A percentile compares a stretch with the other conserved stretches of the same genome.
These are phyloP conservation scores for Albifimbria verrucaria DNA, from an alignment of 2,329 filamentous ascomycete species.

Conservation along the genomic window DNA sequence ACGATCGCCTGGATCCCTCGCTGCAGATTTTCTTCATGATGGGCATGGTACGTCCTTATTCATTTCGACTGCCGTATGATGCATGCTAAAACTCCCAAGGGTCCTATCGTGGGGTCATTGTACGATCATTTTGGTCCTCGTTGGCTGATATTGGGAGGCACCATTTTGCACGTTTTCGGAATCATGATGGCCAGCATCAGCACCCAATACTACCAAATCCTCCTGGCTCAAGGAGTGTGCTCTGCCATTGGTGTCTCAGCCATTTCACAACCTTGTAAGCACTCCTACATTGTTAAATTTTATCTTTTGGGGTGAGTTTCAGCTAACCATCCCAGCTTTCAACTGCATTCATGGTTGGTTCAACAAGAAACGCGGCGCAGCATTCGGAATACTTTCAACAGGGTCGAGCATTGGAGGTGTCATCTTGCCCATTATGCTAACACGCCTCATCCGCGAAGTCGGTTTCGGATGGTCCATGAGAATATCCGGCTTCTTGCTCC, in stretches of 20 bases:
- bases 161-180: conserved; percentile 55
- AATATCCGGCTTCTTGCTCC: conserved; percentile 32
- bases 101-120: conserved; percentile 59
- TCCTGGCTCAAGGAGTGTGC: conserved; percentile 35
- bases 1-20: conserved; percentile 62
- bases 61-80: conserved; percentile 13
- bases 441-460: conserved; percentile 26
- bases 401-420: conserved; percentile 35
- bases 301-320: neutral
- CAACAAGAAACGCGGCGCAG: conserved; percentile 26
- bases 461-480: conserved; percentile 40
- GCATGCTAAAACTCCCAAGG: conserved; percentile 24
- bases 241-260: conserved; percentile 32
- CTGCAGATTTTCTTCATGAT: conserved; percentile 56
- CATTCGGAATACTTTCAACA: conserved; percentile 31
- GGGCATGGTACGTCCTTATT: conserved; percentile 28
- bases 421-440: conserved; percentile 38
- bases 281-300: neutral
- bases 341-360: conserved; percentile 31
- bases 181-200: conserved; percentile 60
- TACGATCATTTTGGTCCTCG: conserved; percentile 63
- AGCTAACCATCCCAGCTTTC: conserved; percentile 20
- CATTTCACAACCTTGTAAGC: conserved; percentile 28
- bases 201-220: conserved; percentile 37
- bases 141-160: conserved; percentile 48